A percentile compares a stretch with the other conserved stretches of the same genome.
These are phyloP conservation scores for Erigeron canadensis DNA, from an alignment of 129 eudicot genomes.

Conservation along the genomic window DNA sequence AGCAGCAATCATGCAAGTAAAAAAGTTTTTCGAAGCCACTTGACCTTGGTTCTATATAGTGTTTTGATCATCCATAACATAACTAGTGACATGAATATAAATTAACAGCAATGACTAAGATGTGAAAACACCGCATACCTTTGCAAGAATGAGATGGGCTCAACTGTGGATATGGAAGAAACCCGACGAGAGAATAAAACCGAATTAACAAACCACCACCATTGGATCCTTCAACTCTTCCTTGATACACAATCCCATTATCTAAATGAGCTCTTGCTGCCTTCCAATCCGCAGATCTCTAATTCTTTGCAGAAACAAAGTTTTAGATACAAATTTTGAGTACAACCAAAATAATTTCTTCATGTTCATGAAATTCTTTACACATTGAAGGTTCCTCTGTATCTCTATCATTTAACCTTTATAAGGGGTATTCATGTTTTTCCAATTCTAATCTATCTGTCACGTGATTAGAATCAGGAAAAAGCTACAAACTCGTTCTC, in stretches of 20 bases:
- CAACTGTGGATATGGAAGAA: slow-evolving; percentile 88
- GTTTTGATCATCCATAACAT: too few relatives aligned
- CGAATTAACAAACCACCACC: slow-evolving; percentile 79
- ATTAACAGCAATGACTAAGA: too few relatives aligned
- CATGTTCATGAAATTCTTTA: neutral
- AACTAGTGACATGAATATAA: too few relatives aligned
- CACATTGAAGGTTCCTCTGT: neutral
- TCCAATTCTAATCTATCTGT: neutral
- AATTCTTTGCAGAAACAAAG: slow-evolving; percentile 66
- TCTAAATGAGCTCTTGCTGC: slow-evolving; percentile 62
- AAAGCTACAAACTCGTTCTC: too few relatives aligned
- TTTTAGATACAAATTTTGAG: slow-evolving; percentile 26
- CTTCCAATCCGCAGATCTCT: slow-evolving; percentile 93
- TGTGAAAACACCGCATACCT: slow-evolving; percentile 41
- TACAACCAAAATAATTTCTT: neutral
- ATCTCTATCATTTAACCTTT: neutral
- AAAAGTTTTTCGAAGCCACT: neutral
- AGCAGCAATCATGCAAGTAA: neutral
- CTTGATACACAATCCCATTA: slow-evolving; percentile 59
- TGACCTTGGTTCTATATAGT: neutral
- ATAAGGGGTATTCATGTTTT: neutral
- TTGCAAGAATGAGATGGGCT: slow-evolving; percentile 71
- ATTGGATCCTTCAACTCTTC: slow-evolving; percentile 66
- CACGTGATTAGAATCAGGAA: neutral
- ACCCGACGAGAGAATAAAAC: slow-evolving; percentile 74